Base-by-base conservation (phyloP, 768 basidiomycete genomes). In the Saitozyma podzolica region DNA sequence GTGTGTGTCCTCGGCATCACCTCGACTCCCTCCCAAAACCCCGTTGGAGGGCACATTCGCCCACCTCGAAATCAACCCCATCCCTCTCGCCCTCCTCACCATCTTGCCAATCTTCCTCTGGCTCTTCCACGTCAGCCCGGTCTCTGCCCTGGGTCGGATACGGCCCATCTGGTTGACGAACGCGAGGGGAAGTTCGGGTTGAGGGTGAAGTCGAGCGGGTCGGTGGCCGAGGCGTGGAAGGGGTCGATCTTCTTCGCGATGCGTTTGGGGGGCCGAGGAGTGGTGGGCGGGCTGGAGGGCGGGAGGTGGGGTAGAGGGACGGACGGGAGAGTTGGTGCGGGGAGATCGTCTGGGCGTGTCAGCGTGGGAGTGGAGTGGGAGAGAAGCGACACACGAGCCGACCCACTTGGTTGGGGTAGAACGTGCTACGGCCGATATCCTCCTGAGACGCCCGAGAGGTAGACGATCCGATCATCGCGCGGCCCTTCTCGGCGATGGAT, bases 31-130 rank as follows among this genome's bases (percentile, higher is more conserved):
- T 29, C 3, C 62, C 73, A 42, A 61, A 67, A 9, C 73, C 73
- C 66, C 68, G 7, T 40, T n/a, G 6, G 64, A 19, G n/a, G 68
- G 55, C 42, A 42, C 17, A 45, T 68, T 62, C 16, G 56, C 67
- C 73, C 70, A 74, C 41, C 64, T 49, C 53, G 66, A 63, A 19
- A 95, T 85, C 60, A 91, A 75, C 47, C 94, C 94, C 90, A 95
- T 93, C 84, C 88, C 88, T 81, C 89, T 90, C 62, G 94, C 89
- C 62, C 94, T 83, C 50, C 89, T 86, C 61, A 96, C 88, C 50
- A 92, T 90, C 80, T 92, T 92, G 62, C 86, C 89, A 5, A 96
- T 69, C 63, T 83, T 83, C 50, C 91, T 84, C 78, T 96, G 94
- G 58, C 82, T 88, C 80, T 86, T 87, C 79, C 86, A 84, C 1